Evolutionary conservation across 345 rosid species (phyloP).

Genomic region (Durio zibethinus): DNA sequence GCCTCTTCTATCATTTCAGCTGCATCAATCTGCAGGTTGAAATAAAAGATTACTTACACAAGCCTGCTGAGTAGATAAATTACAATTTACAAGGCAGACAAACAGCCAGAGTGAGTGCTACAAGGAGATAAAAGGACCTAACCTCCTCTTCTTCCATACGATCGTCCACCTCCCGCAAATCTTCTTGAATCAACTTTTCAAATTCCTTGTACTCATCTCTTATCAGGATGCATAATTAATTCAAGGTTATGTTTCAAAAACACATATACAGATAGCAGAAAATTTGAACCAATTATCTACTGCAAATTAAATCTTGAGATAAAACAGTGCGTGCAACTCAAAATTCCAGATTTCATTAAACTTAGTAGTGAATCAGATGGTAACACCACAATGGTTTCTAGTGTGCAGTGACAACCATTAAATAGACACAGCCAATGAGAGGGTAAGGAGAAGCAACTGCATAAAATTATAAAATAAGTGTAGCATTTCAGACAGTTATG

Average conservation of each 20-base stretch:
- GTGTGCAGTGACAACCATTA: neutral
- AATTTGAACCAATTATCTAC: neutral
- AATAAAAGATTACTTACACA: neutral
- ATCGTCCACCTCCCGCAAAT: constrained; percentile 78
- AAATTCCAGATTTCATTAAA: neutral
- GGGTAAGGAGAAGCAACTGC: neutral
- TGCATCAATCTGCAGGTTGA: constrained; percentile 72
- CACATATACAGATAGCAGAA: neutral
- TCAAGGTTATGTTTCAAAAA: neutral
- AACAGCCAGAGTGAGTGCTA: neutral
- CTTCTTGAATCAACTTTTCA: constrained; percentile 89
- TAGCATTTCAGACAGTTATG: neutral
- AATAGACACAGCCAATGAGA: neutral
- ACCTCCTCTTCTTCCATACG: constrained; percentile 99
- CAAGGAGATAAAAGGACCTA: constrained; percentile 4
- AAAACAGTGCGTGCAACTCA: neutral
- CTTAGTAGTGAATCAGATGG: neutral
- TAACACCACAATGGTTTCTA: neutral
- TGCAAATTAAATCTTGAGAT: neutral
- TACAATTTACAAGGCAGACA: constrained; percentile 2
- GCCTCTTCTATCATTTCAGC: constrained; percentile 90
- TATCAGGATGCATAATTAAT: constrained; percentile 8
- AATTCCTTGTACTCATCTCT: constrained; percentile 97
- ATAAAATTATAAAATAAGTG: too few relatives aligned
- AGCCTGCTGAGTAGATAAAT: neutral